Conservation (phyloP, 202 grass and related monocot genomes). For the Eragrostis tef region DNA sequence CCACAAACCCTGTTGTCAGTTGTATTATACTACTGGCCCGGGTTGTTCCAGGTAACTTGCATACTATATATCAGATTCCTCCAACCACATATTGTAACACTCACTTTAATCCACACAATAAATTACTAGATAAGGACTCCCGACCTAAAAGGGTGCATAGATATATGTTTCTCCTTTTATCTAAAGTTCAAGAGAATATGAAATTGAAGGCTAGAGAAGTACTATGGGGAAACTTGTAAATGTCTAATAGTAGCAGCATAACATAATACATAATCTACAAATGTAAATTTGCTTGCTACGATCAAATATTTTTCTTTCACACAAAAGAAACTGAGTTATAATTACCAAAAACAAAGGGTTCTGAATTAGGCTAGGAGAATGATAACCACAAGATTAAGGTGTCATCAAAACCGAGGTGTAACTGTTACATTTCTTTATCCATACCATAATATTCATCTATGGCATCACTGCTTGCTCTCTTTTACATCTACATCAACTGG, state of each 20-base stretch:
- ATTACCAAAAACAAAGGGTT: too few relatives aligned
- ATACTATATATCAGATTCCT: too few relatives aligned
- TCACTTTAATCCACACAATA: not conserved
- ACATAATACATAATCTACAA: not conserved
- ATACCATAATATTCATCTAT: constrained; percentile 29
- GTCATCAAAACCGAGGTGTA: not conserved
- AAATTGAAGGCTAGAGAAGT: not conserved
- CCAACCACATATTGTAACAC: too few relatives aligned
- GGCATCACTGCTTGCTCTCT: constrained; percentile 11
- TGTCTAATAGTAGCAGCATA: not conserved
- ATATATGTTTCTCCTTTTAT: not conserved
- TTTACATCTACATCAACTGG: constrained; percentile 37
- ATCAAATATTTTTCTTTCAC: not conserved
- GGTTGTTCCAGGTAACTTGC: too few relatives aligned
- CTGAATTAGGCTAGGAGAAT: not conserved
- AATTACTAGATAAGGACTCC: not conserved
- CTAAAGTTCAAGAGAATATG: constrained; percentile 16
- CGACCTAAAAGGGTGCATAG: not conserved
- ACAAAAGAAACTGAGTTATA: not conserved
- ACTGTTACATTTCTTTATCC: constrained; percentile 13
- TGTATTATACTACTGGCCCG: too few relatives aligned
- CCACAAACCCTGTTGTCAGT: too few relatives aligned
- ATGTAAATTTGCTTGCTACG: not conserved
- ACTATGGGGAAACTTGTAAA: not conserved
- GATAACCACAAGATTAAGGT: constrained; percentile 27